A percentile compares a stretch with the other conserved stretches of the same genome.
Conservation (phyloP, 129 eudicot genomes). For the Centella asiatica region DNA sequence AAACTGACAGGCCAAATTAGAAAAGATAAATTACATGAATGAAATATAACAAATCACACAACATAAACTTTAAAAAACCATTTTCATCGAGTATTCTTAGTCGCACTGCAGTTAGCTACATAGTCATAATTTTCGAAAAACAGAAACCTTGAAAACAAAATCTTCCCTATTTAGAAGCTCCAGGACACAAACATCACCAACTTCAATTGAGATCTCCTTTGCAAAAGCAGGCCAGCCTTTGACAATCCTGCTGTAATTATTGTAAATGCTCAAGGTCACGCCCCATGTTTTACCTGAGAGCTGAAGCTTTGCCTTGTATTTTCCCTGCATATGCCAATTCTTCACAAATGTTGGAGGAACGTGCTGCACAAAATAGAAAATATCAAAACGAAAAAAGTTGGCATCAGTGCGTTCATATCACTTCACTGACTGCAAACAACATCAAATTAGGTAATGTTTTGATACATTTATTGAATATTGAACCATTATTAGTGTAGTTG, state of each 20-base stretch:
- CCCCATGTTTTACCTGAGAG: neutral
- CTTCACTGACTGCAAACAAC: too few relatives aligned
- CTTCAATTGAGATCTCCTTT: neutral
- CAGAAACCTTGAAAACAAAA: neutral
- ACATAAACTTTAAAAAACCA: too few relatives aligned
- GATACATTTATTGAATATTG: neutral
- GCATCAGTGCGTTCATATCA: too few relatives aligned
- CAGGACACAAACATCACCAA: constrained; percentile 15
- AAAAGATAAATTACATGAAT: too few relatives aligned
- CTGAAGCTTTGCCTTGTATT: constrained; percentile 3
- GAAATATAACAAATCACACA: too few relatives aligned
- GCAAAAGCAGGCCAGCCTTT: constrained; percentile 6
- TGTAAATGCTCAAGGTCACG: neutral
- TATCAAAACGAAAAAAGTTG: too few relatives aligned
- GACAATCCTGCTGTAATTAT: neutral
- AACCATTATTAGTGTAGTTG: neutral
- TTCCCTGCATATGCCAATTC: neutral
- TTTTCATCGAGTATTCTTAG: too few relatives aligned
- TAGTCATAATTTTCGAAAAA: neutral
- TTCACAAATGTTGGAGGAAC: neutral
- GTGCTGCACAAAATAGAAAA: neutral
- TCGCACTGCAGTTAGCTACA: too few relatives aligned
- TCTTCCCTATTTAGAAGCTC: constrained; percentile 7
- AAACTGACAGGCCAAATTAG: too few relatives aligned
- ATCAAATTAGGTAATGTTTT: neutral